Percentiles rank a stretch among this genome's conserved stretches.
These are phyloP conservation scores for Royoungia palumana DNA, from an alignment of 768 basidiomycete species.

Conservation along the genomic window DNA sequence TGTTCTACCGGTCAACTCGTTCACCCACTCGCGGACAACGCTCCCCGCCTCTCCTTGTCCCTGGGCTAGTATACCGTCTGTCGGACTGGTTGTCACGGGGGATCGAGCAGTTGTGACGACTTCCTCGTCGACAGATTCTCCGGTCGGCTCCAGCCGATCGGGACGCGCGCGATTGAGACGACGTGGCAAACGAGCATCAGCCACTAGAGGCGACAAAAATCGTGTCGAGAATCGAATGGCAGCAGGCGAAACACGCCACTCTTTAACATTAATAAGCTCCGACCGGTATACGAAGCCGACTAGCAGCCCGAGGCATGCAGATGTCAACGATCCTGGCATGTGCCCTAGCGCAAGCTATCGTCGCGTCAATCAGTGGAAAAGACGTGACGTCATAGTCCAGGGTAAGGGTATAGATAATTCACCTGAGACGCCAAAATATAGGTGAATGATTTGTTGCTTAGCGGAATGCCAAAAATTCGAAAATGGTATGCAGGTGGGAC, in stretches of 20 bases:
- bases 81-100: conserved; percentile 24
- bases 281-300: conserved; percentile 80
- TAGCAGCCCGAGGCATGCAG: conserved; percentile 61
- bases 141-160: conserved; percentile 35
- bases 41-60: conserved; percentile 30
- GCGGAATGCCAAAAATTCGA: conserved; percentile 65
- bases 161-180: conserved; percentile 75
- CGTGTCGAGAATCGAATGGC: conserved; percentile 53
- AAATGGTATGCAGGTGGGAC: conserved; percentile 76
- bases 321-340: conserved; percentile 60
- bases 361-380: conserved; percentile 5
- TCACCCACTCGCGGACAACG: conserved; percentile 75
- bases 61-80: conserved; percentile 17
- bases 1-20: conserved; percentile 68
- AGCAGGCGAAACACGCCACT: conserved; percentile 68
- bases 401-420: conserved; percentile 12
- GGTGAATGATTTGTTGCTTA: conserved; percentile 73
- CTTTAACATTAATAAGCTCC: conserved; percentile 73
- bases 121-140: conserved; percentile 47
- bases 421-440: conserved; percentile 77
- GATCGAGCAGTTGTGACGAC: conserved; percentile 59
- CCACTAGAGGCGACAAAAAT: conserved; percentile 65
- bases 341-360: conserved; percentile 65
- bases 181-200: conserved; percentile 57
- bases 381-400: background rate